Evolutionary conservation across 2,329 filamentous ascomycete genomes (phyloP).

Genomic region (Thelonectria olida): DNA sequence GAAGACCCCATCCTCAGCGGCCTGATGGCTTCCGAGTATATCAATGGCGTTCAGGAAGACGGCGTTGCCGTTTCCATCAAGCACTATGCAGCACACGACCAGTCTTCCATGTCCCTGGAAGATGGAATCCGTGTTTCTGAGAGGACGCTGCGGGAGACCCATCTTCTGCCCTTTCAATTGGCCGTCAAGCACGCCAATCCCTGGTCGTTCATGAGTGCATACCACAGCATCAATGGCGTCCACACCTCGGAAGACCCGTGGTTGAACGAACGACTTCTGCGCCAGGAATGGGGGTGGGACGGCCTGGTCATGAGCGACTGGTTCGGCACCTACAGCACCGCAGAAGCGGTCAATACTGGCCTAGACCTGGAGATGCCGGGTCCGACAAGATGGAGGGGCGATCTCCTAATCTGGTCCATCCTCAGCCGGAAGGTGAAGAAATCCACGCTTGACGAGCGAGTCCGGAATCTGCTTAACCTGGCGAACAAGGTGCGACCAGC

Average conservation of each 20-base stretch:
- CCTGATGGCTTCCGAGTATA: constrained; percentile 38
- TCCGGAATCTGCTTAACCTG: too few relatives aligned
- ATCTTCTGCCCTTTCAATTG: constrained; percentile 50
- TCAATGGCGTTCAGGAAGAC: constrained; percentile 49
- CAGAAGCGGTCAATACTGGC: constrained; percentile 37
- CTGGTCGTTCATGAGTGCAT: constrained; percentile 43
- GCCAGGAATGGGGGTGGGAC: constrained; percentile 51
- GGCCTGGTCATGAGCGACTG: constrained; percentile 44
- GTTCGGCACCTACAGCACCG: constrained; percentile 41
- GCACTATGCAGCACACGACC: too few relatives aligned
- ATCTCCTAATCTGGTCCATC: constrained; percentile 23
- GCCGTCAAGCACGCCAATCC: constrained; percentile 45
- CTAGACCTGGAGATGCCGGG: constrained; percentile 47
- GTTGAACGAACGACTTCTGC: constrained; percentile 40
- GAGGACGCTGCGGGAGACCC: constrained; percentile 27
- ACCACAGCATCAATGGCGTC: constrained; percentile 51
- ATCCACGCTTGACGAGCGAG: too few relatives aligned
- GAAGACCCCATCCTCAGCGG: constrained; percentile 53
- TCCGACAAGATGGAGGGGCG: constrained; percentile 32
- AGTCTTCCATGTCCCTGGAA: too few relatives aligned
- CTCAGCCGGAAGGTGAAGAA: too few relatives aligned
- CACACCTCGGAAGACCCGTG: constrained; percentile 31
- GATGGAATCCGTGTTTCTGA: constrained; percentile 19
- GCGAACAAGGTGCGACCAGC: too few relatives aligned
- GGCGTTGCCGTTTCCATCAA: constrained; percentile 51